Evolutionary conservation across 148 eudicot species (phyloP).

Genomic region (Fagopyrum esculentum): DNA sequence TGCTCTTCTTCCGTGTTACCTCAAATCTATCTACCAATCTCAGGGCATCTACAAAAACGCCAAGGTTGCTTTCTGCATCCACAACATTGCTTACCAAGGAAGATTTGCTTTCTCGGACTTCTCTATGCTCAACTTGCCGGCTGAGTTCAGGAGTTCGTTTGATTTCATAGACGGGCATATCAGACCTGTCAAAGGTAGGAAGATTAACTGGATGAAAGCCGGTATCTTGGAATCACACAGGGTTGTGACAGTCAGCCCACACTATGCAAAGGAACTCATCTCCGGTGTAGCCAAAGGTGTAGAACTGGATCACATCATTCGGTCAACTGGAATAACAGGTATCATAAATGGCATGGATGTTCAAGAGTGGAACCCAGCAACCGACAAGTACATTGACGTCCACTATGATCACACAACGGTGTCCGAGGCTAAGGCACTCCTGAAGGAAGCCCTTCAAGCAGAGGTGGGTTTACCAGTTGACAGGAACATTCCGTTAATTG

Average conservation of each 20-base stretch:
- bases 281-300: conserved; percentile 66
- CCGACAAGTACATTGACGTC: conserved; percentile 57
- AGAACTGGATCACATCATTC: conserved; percentile 53
- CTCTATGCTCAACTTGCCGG: conserved; percentile 70
- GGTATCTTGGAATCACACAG: conserved; percentile 65
- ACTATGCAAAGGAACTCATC: conserved; percentile 73
- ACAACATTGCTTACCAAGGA: conserved; percentile 98
- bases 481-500: conserved; percentile 67
- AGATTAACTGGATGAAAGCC: conserved; percentile 98
- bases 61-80: conserved; percentile 93
- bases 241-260: conserved; percentile 79
- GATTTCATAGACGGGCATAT: conserved; percentile 79
- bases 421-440: conserved; percentile 61
- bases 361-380: conserved; percentile 84
- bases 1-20: conserved; percentile 85
- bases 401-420: conserved; percentile 78
- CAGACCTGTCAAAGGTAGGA: conserved; percentile 81
- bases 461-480: conserved; percentile 82
- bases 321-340: conserved; percentile 46
- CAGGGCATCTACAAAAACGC: conserved; percentile 64
- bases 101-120: conserved; percentile 74
- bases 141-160: conserved; percentile 56
- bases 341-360: conserved; percentile 86
- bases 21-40: conserved; percentile 67
- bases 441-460: conserved; percentile 78